These are phyloP conservation scores for Glonium stellatum DNA, from an alignment of 495 filamentous ascomycete genomes.

Conservation along the genomic window DNA sequence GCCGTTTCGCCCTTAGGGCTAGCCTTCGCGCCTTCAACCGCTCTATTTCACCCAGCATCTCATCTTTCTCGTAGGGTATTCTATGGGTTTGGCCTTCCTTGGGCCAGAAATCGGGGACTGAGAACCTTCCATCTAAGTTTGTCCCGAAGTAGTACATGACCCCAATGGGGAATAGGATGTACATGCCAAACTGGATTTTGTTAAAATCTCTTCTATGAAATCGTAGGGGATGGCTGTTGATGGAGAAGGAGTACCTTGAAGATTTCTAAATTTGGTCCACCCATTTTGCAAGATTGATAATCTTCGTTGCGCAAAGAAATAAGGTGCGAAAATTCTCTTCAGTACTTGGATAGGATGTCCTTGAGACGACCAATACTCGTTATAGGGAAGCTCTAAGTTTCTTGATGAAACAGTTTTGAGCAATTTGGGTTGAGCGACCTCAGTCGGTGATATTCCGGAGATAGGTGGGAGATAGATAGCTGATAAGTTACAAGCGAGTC, in stretches of 20 bases:
- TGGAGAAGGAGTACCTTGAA: constrained; percentile 63
- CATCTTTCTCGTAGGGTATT: constrained; percentile 82
- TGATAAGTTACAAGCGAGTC: background rate
- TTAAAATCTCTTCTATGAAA: constrained; percentile 2
- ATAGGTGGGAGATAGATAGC: background rate
- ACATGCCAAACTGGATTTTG: constrained; percentile 75
- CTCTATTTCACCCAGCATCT: constrained; percentile 44
- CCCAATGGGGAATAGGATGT: constrained; percentile 96
- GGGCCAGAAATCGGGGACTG: constrained; percentile 90
- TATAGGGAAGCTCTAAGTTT: background rate
- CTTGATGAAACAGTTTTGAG: background rate
- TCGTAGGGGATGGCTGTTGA: constrained; percentile 9
- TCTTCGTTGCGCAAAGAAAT: background rate
- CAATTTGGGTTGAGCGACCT: background rate
- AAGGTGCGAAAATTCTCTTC: background rate
- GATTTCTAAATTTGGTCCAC: constrained; percentile 86
- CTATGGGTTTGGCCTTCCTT: constrained; percentile 75
- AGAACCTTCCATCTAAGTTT: constrained; percentile 88
- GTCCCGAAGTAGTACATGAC: constrained; percentile 99
- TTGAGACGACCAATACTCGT: too few species aligned
- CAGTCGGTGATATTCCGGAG: too few species aligned
- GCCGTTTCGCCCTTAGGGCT: constrained; percentile 16
- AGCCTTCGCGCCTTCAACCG: constrained; percentile 23
- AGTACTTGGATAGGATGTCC: background rate
- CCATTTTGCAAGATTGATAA: constrained; percentile 44